Evolutionary conservation across 1,284 basidiomycete species (phyloP).

Genomic region (Ceratobasidium sp.): DNA sequence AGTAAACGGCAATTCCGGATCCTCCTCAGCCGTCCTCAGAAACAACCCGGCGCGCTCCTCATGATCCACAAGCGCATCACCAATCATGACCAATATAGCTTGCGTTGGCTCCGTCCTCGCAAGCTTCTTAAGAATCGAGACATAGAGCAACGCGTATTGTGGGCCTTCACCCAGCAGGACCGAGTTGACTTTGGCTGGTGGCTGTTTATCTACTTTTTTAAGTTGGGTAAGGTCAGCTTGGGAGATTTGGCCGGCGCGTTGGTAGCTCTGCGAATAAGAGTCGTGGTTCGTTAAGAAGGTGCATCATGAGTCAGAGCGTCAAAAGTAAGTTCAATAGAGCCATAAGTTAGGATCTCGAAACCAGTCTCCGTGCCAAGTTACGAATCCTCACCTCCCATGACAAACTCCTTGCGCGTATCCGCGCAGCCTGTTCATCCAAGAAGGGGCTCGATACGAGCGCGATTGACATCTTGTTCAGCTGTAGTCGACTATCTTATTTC

Average conservation of each 20-base stretch:
- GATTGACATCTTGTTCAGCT: slow-evolving; percentile 67
- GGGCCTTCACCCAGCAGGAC: slow-evolving; percentile 81
- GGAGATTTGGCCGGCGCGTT: slow-evolving; percentile 91
- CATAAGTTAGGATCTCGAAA: too few species aligned
- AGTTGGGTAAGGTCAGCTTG: slow-evolving; percentile 90
- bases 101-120: slow-evolving; percentile 94
- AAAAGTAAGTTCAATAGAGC: too few species aligned
- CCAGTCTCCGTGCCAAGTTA: not conserved
- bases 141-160: slow-evolving; percentile 88
- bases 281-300: slow-evolving; percentile 21
- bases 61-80: slow-evolving; percentile 87
- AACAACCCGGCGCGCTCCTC: slow-evolving; percentile 83
- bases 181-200: slow-evolving; percentile 75
- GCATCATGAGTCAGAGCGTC: too few species aligned
- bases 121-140: slow-evolving; percentile 91
- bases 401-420: slow-evolving; percentile 89
- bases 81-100: slow-evolving; percentile 89
- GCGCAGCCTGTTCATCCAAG: slow-evolving; percentile 86
- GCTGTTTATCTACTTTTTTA: slow-evolving; percentile 88
- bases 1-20: slow-evolving; percentile 84
- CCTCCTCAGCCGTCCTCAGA: slow-evolving; percentile 64
- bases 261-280: slow-evolving; percentile 76
- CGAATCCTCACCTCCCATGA: slow-evolving; percentile 87
- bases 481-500: not conserved
- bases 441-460: slow-evolving; percentile 87